A percentile compares a stretch with the other conserved stretches of the same genome.
Conservation (phyloP, 495 filamentous ascomycete species). For the Neurospora tetrasperma region DNA sequence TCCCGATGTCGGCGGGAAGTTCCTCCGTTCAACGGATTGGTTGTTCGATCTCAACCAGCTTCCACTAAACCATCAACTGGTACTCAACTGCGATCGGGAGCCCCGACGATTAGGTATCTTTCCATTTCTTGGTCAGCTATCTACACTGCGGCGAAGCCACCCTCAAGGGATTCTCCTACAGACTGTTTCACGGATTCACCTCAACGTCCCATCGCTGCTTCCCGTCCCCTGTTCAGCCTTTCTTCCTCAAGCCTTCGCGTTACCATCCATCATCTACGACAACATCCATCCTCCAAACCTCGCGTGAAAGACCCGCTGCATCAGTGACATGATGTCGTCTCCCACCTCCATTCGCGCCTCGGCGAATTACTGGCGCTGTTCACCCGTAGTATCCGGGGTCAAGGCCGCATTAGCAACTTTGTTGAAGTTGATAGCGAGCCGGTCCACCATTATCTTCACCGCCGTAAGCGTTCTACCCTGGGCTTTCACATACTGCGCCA, state of each 20-base stretch:
- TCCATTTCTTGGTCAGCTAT: neutral
- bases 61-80: neutral
- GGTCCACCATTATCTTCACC: neutral
- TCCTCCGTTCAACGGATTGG: neutral
- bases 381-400: neutral
- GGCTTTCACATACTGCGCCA: neutral
- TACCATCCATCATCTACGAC: neutral
- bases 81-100: neutral
- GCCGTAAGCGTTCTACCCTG: neutral
- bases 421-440: neutral
- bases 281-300: neutral
- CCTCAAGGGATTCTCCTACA: neutral
- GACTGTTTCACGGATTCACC: neutral
- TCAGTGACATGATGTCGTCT: neutral
- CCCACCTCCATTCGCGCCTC: neutral
- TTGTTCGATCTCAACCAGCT: too few species aligned
- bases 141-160: neutral
- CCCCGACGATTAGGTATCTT: too few species aligned
- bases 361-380: neutral
- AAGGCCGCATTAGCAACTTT: neutral
- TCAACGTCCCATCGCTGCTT: neutral
- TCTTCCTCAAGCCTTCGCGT: neutral
- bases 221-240: neutral
- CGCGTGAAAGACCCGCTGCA: neutral
- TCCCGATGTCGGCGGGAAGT: neutral